phyloP scores from a whole-genome alignment of 352 stramenopile species.

The Phytophthora pisi region DNA sequence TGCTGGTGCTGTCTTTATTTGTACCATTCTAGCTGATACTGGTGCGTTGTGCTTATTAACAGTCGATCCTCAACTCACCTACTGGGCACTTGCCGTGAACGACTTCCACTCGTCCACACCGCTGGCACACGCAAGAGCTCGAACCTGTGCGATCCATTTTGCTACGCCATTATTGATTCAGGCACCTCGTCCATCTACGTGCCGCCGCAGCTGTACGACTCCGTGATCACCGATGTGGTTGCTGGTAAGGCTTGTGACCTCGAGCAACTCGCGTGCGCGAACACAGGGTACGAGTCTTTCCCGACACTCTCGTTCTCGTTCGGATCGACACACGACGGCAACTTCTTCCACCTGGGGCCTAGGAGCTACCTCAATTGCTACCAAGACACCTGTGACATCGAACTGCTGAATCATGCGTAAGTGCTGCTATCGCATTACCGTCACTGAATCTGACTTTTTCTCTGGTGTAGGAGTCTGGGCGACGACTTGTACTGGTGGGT shows the following conservation, averaged over 20 bases:
- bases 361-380: conserved; percentile 52
- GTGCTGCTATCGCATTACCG: conserved; percentile 3
- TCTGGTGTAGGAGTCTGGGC: conserved; percentile 33
- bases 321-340: conserved; percentile 19
- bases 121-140: background rate
- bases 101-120: conserved; percentile 38
- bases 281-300: conserved; percentile 38
- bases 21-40: background rate
- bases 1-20: background rate
- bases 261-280: conserved; percentile 33
- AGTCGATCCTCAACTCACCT: conserved; percentile 42
- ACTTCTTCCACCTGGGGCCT: conserved; percentile 50
- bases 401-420: conserved; percentile 51
- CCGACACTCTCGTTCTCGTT: conserved; percentile 60
- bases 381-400: conserved; percentile 41
- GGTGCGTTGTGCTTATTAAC: background rate
- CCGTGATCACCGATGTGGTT: conserved; percentile 46
- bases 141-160: conserved; percentile 45
- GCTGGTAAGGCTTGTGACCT: conserved; percentile 37
- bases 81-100: conserved; percentile 58
- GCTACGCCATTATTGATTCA: conserved; percentile 65
- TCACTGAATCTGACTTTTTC: background rate
- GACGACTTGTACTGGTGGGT: conserved; percentile 65
- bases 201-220: conserved; percentile 45
- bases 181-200: conserved; percentile 57